These are phyloP conservation scores for Acacia concinna DNA, from an alignment of 331 rosid species.

Conservation along the genomic window DNA sequence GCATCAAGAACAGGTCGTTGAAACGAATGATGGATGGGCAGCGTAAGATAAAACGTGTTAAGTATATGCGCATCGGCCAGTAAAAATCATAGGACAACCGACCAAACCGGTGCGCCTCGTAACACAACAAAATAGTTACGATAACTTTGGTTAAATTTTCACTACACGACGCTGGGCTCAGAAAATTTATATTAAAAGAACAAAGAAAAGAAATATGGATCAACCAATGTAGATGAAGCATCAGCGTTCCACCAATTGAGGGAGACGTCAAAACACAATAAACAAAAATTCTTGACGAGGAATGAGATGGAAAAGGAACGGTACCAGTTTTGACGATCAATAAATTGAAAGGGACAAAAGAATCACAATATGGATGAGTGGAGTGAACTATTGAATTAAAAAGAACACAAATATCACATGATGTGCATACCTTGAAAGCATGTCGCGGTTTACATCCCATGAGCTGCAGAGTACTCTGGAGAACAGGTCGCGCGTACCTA, in stretches of 20 bases:
- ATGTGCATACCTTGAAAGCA: constrained; percentile 52
- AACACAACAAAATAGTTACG: constrained; percentile 6
- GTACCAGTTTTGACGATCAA: not conserved
- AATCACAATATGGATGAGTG: not conserved
- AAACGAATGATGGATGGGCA: not conserved
- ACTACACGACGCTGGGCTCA: constrained; percentile 10
- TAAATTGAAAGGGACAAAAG: not conserved
- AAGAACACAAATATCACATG: too few species aligned
- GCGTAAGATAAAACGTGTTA: constrained; percentile 14
- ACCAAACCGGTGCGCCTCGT: not conserved
- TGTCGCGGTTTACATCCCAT: constrained; percentile 79
- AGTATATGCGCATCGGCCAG: not conserved
- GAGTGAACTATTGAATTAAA: not conserved
- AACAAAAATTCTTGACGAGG: not conserved
- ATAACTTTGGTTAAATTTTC: not conserved
- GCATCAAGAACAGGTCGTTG: not conserved
- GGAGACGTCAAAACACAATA: not conserved
- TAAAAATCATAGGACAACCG: not conserved
- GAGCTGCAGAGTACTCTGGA: constrained; percentile 67
- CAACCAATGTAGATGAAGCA: not conserved
- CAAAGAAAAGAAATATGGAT: constrained; percentile 36
- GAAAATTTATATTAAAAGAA: not conserved
- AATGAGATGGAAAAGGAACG: not conserved
- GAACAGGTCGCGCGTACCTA: constrained; percentile 56
- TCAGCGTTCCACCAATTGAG: not conserved